Base-by-base conservation (phyloP, 352 stramenopile genomes). In the Proteromonas lacertae region DNA sequence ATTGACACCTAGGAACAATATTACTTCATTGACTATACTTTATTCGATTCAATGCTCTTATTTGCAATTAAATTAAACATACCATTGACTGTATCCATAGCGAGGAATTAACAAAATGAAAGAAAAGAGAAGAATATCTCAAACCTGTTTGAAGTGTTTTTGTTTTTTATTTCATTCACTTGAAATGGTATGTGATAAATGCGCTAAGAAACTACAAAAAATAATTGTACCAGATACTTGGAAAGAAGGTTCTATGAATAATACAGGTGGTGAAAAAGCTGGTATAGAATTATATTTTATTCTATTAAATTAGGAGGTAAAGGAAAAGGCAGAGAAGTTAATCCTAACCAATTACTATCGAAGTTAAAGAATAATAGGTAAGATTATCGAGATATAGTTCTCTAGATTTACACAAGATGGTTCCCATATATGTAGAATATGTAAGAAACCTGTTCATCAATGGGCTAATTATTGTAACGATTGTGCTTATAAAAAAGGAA, bases 171-270 rank as follows among this genome's bases (percentile, higher is more conserved):
- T n/a, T n/a, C n/a, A n/a, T n/a, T n/a, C n/a, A n/a, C n/a, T n/a
- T n/a, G n/a, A n/a, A 35, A 35, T 35, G 29, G 29, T 35, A 14
- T 35, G 29, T 35, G 29, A 35, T 9, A 18, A 6, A 14, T 35
- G 29, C 21, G 5, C 6, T 8, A 12, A 12, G 5, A 35, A 23
- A 14, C 29, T 23, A 2, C 7, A 2, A 20, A 35, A 20, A 14
- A 13, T 35, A 13, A 14, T 3, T 23, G 29, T 35, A 9, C 29
- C 29, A 12, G 29, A 35, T 13, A 35, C 19, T 4, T 35, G 29
- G 29, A 35, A 35, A 13, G 29, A 20, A 9, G 29, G 29, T 13
- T 4, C 29, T n/a, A n/a, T n/a, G 29, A 35, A 23, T 9, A 35
- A 35, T 23, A 5, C 5, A 23, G 29, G 24, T 28, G 24, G 5